Base-by-base conservation (phyloP, 2,329 filamentous ascomycete genomes). In the Madurella fahalii region DNA sequence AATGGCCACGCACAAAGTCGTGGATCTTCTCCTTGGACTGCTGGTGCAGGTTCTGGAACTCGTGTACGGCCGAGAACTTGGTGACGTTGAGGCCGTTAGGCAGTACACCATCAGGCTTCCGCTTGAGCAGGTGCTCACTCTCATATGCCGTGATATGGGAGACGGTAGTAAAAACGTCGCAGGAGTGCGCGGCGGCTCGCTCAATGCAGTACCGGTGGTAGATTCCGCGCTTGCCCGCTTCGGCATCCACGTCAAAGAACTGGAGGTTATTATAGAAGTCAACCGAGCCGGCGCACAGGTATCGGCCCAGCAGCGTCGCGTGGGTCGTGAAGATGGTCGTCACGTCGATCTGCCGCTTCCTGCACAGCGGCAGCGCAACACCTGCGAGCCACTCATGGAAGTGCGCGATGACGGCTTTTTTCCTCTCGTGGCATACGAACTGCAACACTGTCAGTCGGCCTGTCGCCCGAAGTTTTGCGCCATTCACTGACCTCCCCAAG, bases 261-360 rank as follows among this genome's bases (percentile, higher is more conserved):
- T 97, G 93, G 50, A 99, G 81, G 71, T 97, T 96, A 78, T 97
- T 99, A 81, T 99, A 99, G 71, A 99, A 97, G 71, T 99, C 94
- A 59, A 97, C 94, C 0, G 92, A 96, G 51, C 94, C 94, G 49
- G 94, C 94, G 70, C 94, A 97, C 47, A 97, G 88, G 69, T 99
- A 97, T 66, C 94, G 87, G 59, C 94, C 94, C 47, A 99, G 84
- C 11, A 99, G 82, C 5, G 94, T 97, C 20, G 94, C 94, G 73
- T 97, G 94, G 2, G 94, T 99, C 41, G 94, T 99, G 77, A 97
- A 97, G 71, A 97, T 97, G 63, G 94, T 97, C 16, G 94, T 97
- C 48, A 96, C 82, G 68, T 97, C 94, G 72, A 97, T 97, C 67
- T 89, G 88, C 58, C 94, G 85, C 80, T 89, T 96, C 77, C 95